These are phyloP conservation scores for Rubroshorea leprosula DNA, from an alignment of 345 rosid genomes.

Conservation along the genomic window DNA sequence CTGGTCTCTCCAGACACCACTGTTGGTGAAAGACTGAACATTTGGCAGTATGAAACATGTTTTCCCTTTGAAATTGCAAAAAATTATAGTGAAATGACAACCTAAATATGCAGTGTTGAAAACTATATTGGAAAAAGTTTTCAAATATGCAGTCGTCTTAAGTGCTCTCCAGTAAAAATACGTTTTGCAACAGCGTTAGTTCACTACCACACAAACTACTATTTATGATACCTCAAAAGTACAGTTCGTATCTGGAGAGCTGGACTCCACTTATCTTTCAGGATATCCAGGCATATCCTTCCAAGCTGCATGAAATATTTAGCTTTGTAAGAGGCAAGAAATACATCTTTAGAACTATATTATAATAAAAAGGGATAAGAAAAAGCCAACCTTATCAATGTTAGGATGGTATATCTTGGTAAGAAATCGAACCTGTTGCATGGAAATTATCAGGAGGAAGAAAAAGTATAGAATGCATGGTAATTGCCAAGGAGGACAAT, in stretches of 20 bases:
- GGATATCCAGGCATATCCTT: slow-evolving; percentile 95
- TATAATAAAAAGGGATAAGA: not conserved
- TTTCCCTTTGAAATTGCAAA: not conserved
- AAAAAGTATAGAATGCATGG: not conserved
- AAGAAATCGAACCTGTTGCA: slow-evolving; percentile 87
- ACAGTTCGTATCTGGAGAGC: slow-evolving; percentile 98
- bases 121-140: too few relatives aligned
- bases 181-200: too few relatives aligned
- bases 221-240: slow-evolving; percentile 69
- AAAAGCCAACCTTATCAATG: slow-evolving; percentile 73
- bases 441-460: slow-evolving; percentile 7
- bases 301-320: slow-evolving; percentile 58
- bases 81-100: not conserved
- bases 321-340: slow-evolving; percentile 9
- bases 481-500: not conserved
- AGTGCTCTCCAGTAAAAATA: too few relatives aligned
- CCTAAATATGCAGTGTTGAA: not conserved
- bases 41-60: too few relatives aligned
- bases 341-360: slow-evolving; percentile 3
- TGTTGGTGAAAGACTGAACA: too few relatives aligned
- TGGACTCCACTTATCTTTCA: slow-evolving; percentile 99
- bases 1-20: not conserved
- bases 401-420: slow-evolving; percentile 98
- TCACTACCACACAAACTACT: not conserved
- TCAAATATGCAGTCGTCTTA: too few relatives aligned